Evolutionary conservation across 2,329 filamentous ascomycete species (phyloP).

Genomic region (Fusarium sp.): DNA sequence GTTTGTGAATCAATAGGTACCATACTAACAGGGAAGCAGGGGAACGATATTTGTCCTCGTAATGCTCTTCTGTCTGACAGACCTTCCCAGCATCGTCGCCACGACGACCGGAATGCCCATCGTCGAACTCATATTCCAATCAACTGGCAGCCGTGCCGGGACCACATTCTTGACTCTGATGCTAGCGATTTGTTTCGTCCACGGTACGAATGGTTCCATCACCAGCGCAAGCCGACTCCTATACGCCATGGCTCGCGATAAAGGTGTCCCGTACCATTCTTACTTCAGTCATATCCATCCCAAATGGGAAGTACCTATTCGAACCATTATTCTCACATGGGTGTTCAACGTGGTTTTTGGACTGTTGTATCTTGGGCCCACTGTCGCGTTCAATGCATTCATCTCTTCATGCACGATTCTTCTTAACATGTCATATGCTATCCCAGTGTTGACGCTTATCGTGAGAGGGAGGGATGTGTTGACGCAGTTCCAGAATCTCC

Average conservation of each 20-base stretch:
- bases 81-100: constrained; percentile 52
- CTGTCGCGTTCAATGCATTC: constrained; percentile 39
- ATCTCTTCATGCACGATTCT: constrained; percentile 40
- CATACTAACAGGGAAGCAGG: constrained; percentile 25
- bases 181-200: constrained; percentile 59
- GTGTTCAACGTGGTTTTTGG: constrained; percentile 38
- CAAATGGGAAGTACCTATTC: constrained; percentile 27
- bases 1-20: rapidly evolving
- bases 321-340: constrained; percentile 25
- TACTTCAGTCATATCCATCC: constrained; percentile 37
- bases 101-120: constrained; percentile 60
- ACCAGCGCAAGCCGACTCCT: constrained; percentile 58
- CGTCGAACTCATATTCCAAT: constrained; percentile 59
- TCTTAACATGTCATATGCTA: constrained; percentile 39
- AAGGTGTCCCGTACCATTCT: constrained; percentile 24
- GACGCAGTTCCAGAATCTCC: background rate
- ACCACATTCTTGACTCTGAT: constrained; percentile 57
- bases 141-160: constrained; percentile 55
- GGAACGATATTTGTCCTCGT: constrained; percentile 56
- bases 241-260: constrained; percentile 50
- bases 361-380: constrained; percentile 33
- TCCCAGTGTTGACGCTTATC: constrained; percentile 30
- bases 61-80: constrained; percentile 57
- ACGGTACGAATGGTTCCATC: constrained; percentile 59
- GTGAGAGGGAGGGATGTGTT: constrained; percentile 18